Percentiles rank a stretch among this genome's conserved stretches.
Conservation (phyloP, 140 eudicot genomes). For the Bidens hawaiensis region DNA sequence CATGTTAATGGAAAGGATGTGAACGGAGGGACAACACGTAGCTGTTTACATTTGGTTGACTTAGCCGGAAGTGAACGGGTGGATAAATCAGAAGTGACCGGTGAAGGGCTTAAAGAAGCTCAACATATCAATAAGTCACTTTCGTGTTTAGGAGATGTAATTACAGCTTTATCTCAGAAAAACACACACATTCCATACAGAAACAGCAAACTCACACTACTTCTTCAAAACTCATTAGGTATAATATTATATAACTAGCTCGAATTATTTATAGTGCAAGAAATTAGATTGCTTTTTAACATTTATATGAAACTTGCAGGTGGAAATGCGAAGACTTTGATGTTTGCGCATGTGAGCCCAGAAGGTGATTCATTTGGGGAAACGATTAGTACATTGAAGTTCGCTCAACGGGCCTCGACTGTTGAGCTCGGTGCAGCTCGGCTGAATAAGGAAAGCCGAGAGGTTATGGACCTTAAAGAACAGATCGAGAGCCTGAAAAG, state of each 20-base stretch:
- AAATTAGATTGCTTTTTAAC: too few relatives aligned
- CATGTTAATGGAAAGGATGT: slow-evolving; percentile 76
- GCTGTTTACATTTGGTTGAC: slow-evolving; percentile 93
- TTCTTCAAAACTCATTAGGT: slow-evolving; percentile 89
- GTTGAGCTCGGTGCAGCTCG: slow-evolving; percentile 93
- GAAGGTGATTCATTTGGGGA: slow-evolving; percentile 75
- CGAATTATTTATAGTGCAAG: too few relatives aligned
- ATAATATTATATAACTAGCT: neutral
- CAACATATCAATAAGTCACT: slow-evolving; percentile 74
- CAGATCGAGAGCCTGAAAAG: slow-evolving; percentile 70
- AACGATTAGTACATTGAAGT: slow-evolving; percentile 74
- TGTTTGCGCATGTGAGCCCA: slow-evolving; percentile 90
- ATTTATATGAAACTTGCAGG: slow-evolving; percentile 37
- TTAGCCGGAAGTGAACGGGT: slow-evolving; percentile 83
- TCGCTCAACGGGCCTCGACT: slow-evolving; percentile 82
- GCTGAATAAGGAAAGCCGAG: slow-evolving; percentile 64
- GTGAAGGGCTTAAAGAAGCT: slow-evolving; percentile 78
- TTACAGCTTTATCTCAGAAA: slow-evolving; percentile 80
- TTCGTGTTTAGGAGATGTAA: slow-evolving; percentile 83
- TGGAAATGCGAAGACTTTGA: slow-evolving; percentile 80
- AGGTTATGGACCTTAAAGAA: slow-evolving; percentile 71
- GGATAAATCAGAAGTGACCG: slow-evolving; percentile 77
- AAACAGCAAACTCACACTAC: slow-evolving; percentile 83
- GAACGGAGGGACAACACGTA: slow-evolving; percentile 51
- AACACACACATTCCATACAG: slow-evolving; percentile 69